These are phyloP conservation scores for Phlebiopsis gigantea DNA, from an alignment of 768 basidiomycete species.

Conservation along the genomic window DNA sequence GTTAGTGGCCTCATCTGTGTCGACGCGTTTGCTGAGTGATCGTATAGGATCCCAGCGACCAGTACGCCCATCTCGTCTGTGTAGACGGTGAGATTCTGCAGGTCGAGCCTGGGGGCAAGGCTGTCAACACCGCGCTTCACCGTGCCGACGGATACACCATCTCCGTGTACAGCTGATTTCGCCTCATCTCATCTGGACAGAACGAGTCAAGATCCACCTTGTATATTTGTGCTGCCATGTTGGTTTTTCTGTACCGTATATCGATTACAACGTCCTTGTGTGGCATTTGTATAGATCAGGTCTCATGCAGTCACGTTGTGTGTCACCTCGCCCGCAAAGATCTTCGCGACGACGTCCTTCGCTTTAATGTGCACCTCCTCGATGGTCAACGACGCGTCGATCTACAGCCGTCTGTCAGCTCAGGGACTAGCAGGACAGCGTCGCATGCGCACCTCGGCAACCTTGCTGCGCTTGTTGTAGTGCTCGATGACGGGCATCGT, in stretches of 20 bases:
- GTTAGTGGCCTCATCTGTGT: constrained; percentile 36
- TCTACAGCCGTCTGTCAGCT: constrained; percentile 31
- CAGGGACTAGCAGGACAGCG: neutral
- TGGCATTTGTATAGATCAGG: neutral
- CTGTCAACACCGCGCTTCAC: constrained; percentile 20
- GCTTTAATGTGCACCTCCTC: constrained; percentile 69
- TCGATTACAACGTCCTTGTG: neutral
- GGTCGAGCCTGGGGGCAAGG: constrained; percentile 59
- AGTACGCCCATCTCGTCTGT: constrained; percentile 67
- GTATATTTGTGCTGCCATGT: neutral
- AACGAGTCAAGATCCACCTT: neutral
- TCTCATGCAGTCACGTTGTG: constrained; percentile 22
- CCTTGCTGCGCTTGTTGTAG: constrained; percentile 62
- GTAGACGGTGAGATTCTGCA: constrained; percentile 68
- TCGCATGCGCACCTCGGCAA: constrained; percentile 59
- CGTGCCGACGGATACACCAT: constrained; percentile 1
- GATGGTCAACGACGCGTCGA: constrained; percentile 62
- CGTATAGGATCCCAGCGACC: constrained; percentile 52
- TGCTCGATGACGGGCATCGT: constrained; percentile 93
- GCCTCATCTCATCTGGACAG: neutral
- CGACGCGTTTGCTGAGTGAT: neutral
- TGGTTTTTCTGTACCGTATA: neutral
- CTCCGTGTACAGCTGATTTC: constrained; percentile 3
- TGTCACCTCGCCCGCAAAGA: constrained; percentile 32
- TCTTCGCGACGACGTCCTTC: constrained; percentile 43